Evolutionary conservation across 257 asterid genomes (phyloP).

Genomic region (Solanum clarkiae): DNA sequence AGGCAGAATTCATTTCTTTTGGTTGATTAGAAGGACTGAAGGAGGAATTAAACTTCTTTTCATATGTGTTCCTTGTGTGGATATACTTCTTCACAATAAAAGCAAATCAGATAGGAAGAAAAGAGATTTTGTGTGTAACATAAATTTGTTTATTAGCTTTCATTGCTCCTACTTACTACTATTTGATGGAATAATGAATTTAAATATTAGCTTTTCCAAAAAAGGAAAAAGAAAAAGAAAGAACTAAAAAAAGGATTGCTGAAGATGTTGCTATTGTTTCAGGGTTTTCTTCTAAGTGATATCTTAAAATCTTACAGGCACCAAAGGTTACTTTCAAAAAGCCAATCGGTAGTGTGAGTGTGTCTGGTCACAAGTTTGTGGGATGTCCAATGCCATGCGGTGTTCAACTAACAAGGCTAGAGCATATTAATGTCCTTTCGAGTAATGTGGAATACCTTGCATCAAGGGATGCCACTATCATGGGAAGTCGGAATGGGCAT

Average conservation of each 20-base stretch:
- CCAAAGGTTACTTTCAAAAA: conserved; percentile 85
- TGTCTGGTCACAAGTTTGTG: conserved; percentile 94
- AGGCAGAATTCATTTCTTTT: not conserved
- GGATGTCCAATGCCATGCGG: conserved; percentile 99
- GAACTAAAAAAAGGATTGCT: not conserved
- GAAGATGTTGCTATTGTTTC: not conserved
- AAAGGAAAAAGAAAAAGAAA: not conserved
- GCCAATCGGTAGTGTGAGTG: conserved; percentile 94
- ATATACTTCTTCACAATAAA: not conserved
- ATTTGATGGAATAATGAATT: not conserved
- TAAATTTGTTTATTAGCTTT: not conserved
- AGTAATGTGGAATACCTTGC: conserved; percentile 92
- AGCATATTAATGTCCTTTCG: conserved; percentile 65
- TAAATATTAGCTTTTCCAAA: not conserved
- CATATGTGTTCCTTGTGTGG: not conserved
- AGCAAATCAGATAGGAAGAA: not conserved
- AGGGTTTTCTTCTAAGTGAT: not conserved
- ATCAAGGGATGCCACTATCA: conserved; percentile 94
- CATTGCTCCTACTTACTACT: not conserved
- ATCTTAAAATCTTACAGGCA: conserved; percentile 39
- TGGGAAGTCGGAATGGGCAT: conserved; percentile 98
- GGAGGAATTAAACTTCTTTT: not conserved
- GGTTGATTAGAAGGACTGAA: not conserved
- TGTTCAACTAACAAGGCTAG: conserved; percentile 67
- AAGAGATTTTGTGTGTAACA: not conserved